Base-by-base conservation (phyloP, 805 yeast species). In the Yarrowia sp. region DNA sequence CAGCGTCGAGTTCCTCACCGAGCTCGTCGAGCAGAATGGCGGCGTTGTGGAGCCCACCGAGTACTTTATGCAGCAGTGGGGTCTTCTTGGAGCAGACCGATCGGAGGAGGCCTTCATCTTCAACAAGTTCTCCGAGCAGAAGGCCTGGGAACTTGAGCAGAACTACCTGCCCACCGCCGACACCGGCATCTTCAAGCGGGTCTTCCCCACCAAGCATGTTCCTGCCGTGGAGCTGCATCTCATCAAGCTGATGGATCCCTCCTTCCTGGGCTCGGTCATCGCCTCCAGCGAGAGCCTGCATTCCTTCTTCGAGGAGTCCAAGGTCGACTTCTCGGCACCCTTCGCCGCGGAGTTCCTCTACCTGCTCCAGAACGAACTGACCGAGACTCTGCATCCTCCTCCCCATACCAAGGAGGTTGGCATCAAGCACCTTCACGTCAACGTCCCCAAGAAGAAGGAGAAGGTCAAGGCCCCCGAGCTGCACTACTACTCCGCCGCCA, bases 61-160 rank as follows among this genome's bases (percentile, higher is more conserved):
- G 29, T 47, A 47, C 55, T 47, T 31, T n/a, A 19, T 47, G 55
- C 55, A 47, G 18, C 55, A 47, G 18, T 47, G 55, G 55, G 55
- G 55, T 19, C 27, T 47, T 21, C 55, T 47, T 19, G 55, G 55
- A 9, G n/a, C 38, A 10, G 55, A 47, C 29, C 25, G 55, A 31
- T 14, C 29, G 7, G 55, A 47, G 24, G 55, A 47, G 29, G 8
- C 24, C 3, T 47, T 47, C 29, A 47, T 47, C n/a, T 32, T 47
- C 38, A 47, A 32, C 55, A 47, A 47, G 38, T 47, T 47, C 19
- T 31, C 38, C 9, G 55, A 19, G 38, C 38, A 14, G 19, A 19
- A 32, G 27, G 4, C 14, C 19, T 47, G 55, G 55, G 55, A 47
- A 6, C 38, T 21, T 8, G 55, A 47, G 19, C 27, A 14, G 6